Base-by-base conservation (phyloP, 176 grass and related monocot genomes). In the Lolium rigidum region DNA sequence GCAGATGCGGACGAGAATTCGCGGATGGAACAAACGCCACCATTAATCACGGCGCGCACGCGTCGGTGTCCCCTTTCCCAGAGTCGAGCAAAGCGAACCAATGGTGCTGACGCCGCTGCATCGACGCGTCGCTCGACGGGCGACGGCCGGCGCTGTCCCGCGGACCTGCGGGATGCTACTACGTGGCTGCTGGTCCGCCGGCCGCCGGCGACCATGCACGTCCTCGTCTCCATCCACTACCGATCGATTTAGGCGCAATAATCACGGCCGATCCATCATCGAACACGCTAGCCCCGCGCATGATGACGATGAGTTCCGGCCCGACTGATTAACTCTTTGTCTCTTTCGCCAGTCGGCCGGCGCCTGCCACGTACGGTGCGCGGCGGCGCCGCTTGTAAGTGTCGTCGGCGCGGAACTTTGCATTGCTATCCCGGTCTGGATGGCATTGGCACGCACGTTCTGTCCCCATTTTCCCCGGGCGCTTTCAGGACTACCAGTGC, bases 161-260 rank as follows among this genome's bases (percentile, higher is more conserved):
- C 46, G 10, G 79, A 50, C 49, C 24, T 3, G 35, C 16, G 37
- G 67, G 49, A 16, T 2, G 24, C 15, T 6, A 49, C 13, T 70
- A 83, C 80, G 78, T 51, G 78, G 44, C n/a, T 14, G 77, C n/a
- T 56, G 86, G 15, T 22, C 28, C 63, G 10, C 61, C 44, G 61
- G 61, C 2, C 84, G 66, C 41, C 55, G 80, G 52, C 11, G 52
- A 11, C 8, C 79, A 68, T 37, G 79, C 44, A 21, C 54, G 82
- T 84, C 76, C 0, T 6, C 10, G 15, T 65, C 87, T 20, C 57
- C 21, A 7, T 9, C 75, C 75, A 80, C 87, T 64, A 52, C 79
- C 44, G 22, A 22, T 35, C 31, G 31, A 35, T 54, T 3, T 1
- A 35, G 31, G 47, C 63, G 63, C 79, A 69, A 4, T 55, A 15